Percentiles rank a stretch among this genome's conserved stretches.
phyloP scores from a whole-genome alignment of 176 grass and related monocot genomes.

The Carex kokanica region DNA sequence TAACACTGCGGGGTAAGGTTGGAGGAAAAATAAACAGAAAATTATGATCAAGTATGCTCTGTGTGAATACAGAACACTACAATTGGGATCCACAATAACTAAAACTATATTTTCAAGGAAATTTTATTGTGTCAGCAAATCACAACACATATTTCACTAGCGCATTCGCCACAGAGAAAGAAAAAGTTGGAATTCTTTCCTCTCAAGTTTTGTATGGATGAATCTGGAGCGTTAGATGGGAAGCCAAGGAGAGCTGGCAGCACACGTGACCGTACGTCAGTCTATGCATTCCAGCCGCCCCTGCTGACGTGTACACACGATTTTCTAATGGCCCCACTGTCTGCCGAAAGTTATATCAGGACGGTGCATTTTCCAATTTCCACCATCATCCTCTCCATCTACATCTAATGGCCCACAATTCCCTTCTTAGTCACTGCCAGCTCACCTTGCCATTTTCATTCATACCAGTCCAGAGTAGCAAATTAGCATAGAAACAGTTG shows the following conservation, averaged over 20 bases:
- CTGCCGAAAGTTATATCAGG: conserved; percentile 39
- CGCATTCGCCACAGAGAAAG: neutral
- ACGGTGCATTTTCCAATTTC: conserved; percentile 16
- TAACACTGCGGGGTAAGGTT: too few relatives aligned
- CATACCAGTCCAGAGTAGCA: neutral
- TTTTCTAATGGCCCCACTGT: neutral
- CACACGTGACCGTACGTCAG: neutral
- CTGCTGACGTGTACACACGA: conserved; percentile 25
- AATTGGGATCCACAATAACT: too few relatives aligned
- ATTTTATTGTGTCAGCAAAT: neutral
- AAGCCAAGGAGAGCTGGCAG: neutral
- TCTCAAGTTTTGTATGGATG: neutral
- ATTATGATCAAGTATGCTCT: too few relatives aligned
- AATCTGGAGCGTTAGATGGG: neutral
- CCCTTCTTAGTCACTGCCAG: conserved; percentile 8
- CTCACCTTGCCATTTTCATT: conserved; percentile 8
- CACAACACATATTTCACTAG: neutral
- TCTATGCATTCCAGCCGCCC: conserved; percentile 13
- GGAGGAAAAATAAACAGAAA: too few relatives aligned
- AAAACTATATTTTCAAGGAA: neutral
- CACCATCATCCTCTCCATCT: conserved; percentile 11
- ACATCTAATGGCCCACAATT: neutral
- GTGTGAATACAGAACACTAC: too few relatives aligned
- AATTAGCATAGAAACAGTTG: neutral
- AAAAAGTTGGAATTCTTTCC: neutral